Evolutionary conservation across 345 rosid genomes (phyloP), one percentile per base, ranked within the genome.

Genomic region (Eucalyptus lansdowneana): DNA sequence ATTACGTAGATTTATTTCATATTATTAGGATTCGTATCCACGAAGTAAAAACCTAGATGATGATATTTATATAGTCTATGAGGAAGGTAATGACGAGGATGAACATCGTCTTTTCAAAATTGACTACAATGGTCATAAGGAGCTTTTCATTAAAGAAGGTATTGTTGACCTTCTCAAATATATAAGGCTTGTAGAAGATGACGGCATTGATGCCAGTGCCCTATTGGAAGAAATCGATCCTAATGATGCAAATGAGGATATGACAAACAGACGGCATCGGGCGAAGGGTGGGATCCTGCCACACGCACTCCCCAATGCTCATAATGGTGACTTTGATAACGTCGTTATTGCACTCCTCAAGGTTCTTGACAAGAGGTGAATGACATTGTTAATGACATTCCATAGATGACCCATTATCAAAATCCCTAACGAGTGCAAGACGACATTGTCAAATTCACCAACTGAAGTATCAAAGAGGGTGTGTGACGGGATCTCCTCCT

Each of bases 181-280:
- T 54, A 54, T 4, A 21, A 54, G 60, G 98, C 17, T 96, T 94
- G 95, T 96, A 97, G 42, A 95, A 88, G 49, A 97, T 95, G 83
- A 96, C 96, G 9, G 96, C 93, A 92, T 94, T 97, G 51, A 97
- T 93, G 3, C 98, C 98, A 1, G 98, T 93, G 0, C 96, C 91
- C 90, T 95, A 97, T 60, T 95, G 98, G 94, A 97, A 80, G 85
- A 87, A 96, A 53, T 97, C 96, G 40, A 4, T 37, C 40, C 40
- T 37, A 37, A 37, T 37, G 40, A 37, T 37, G 4, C 40, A 37
- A 37, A 37, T 37, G 40, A 37, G 40, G 40, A 37, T 37, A 37
- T 37, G 40, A 37, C 40, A 37, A 37, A 37, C 40, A 37, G 40
- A 37, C 40, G 40, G 40, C 40, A 37, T 37, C 40, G 4, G 40